A percentile compares a stretch with the other conserved stretches of the same genome.
phyloP scores from a whole-genome alignment of 1,284 basidiomycete genomes.

The Pholiota adiposa region DNA sequence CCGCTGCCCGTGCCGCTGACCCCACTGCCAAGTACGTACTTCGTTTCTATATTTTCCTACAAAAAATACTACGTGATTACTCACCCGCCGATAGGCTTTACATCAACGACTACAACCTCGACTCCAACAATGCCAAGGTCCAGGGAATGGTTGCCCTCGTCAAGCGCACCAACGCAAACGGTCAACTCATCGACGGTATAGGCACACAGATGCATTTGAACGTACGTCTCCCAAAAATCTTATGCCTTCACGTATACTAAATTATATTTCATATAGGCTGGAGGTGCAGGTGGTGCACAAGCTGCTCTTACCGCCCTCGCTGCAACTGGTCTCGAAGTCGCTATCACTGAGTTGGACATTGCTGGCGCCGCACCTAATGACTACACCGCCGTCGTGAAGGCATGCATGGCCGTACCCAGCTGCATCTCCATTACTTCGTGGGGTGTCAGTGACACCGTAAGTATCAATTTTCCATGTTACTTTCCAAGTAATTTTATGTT shows the following conservation, averaged over 20 bases:
- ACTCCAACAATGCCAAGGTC: slow-evolving; percentile 25
- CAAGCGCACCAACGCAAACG: slow-evolving; percentile 36
- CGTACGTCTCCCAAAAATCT: slow-evolving; percentile 25
- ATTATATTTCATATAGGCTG: slow-evolving; percentile 30
- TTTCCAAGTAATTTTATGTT: background rate
- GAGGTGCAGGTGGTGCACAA: slow-evolving; percentile 43
- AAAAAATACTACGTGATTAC: background rate
- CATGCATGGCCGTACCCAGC: slow-evolving; percentile 45
- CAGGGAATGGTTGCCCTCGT: slow-evolving; percentile 39
- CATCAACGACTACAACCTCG: slow-evolving; percentile 47
- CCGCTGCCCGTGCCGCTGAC: slow-evolving; percentile 41
- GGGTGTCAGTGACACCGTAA: slow-evolving; percentile 50
- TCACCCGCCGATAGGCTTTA: slow-evolving; percentile 34
- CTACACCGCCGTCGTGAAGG: slow-evolving; percentile 49
- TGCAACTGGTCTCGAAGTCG: slow-evolving; percentile 48
- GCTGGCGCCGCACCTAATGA: slow-evolving; percentile 39
- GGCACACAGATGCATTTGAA: slow-evolving; percentile 46
- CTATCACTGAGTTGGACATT: slow-evolving; percentile 51
- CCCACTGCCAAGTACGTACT: slow-evolving; percentile 37
- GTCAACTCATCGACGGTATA: slow-evolving; percentile 42
- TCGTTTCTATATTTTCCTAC: background rate
- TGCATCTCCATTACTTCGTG: slow-evolving; percentile 54
- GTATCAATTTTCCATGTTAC: slow-evolving; percentile 16
- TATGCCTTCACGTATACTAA: background rate
- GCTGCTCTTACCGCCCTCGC: slow-evolving; percentile 42